Evolutionary conservation across 305 asterid genomes (phyloP).

Genomic region (Plantago lanceolata): DNA sequence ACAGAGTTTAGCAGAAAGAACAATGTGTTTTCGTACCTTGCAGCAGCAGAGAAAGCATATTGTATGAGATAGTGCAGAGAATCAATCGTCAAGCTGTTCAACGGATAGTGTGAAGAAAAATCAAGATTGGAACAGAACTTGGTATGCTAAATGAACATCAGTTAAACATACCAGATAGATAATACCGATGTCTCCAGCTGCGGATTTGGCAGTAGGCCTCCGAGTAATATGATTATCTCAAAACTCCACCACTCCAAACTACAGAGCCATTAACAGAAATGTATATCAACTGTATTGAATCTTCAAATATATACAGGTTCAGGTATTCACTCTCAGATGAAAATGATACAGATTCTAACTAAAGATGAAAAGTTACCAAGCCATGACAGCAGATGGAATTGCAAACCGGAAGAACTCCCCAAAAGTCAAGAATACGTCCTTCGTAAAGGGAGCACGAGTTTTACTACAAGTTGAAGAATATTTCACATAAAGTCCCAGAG

Average conservation of each 20-base stretch:
- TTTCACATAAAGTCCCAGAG: constrained; percentile 38
- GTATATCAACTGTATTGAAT: neutral
- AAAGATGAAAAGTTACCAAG: constrained; percentile 33
- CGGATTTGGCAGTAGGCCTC: constrained; percentile 58
- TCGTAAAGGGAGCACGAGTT: constrained; percentile 32
- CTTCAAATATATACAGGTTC: neutral
- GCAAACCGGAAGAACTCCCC: constrained; percentile 47
- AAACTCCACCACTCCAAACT: constrained; percentile 68
- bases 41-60: constrained; percentile 60
- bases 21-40: constrained; percentile 39
- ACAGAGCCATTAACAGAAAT: neutral
- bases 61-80: constrained; percentile 50
- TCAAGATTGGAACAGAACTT: constrained; percentile 11
- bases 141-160: neutral
- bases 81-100: constrained; percentile 47
- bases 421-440: constrained; percentile 30
- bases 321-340: too few relatives aligned
- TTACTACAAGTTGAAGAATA: constrained; percentile 41
- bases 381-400: constrained; percentile 60
- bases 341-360: neutral
- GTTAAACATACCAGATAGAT: constrained; percentile 47
- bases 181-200: constrained; percentile 53
- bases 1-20: neutral
- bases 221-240: constrained; percentile 51
- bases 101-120: neutral